phyloP scores from a whole-genome alignment of 139 green algal genomes.

The Picochlorum sp. region DNA sequence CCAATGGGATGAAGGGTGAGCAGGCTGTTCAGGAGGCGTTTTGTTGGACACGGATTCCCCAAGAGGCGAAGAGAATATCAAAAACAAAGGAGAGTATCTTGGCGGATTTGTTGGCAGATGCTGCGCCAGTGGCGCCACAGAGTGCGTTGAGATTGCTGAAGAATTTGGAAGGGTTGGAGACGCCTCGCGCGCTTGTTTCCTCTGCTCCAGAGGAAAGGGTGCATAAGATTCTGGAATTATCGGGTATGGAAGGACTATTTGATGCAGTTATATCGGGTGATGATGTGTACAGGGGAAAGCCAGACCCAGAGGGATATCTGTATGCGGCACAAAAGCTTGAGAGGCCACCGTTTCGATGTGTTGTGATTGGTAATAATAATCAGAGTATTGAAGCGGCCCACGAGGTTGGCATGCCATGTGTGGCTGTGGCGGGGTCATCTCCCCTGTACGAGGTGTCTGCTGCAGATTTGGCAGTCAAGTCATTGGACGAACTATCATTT shows the following conservation, averaged over 20 bases:
- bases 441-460: constrained; percentile 79
- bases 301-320: constrained; percentile 69
- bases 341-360: constrained; percentile 78
- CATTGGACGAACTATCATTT: constrained; percentile 70
- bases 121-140: constrained; percentile 30
- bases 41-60: constrained; percentile 79
- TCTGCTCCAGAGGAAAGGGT: constrained; percentile 44
- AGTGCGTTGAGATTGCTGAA: constrained; percentile 61
- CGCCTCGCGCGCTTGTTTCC: constrained; percentile 66
- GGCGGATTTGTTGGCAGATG: constrained; percentile 36
- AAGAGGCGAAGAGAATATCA: constrained; percentile 53
- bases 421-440: constrained; percentile 63
- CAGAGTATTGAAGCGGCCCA: constrained; percentile 76
- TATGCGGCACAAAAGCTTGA: constrained; percentile 59
- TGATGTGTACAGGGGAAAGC: constrained; percentile 57
- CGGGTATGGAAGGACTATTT: constrained; percentile 52
- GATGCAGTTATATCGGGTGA: constrained; percentile 71
- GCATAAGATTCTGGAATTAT: constrained; percentile 32
- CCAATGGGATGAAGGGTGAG: constrained; percentile 82
- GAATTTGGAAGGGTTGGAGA: constrained; percentile 34
- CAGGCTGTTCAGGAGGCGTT: constrained; percentile 82
- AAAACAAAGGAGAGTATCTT: constrained; percentile 70
- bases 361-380: constrained; percentile 82
- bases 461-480: constrained; percentile 81
- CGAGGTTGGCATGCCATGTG: constrained; percentile 81